Evolutionary conservation across 371 early-diverging fungal genomes (phyloP).

Genomic region (Syncephalastrum contaminatum): DNA sequence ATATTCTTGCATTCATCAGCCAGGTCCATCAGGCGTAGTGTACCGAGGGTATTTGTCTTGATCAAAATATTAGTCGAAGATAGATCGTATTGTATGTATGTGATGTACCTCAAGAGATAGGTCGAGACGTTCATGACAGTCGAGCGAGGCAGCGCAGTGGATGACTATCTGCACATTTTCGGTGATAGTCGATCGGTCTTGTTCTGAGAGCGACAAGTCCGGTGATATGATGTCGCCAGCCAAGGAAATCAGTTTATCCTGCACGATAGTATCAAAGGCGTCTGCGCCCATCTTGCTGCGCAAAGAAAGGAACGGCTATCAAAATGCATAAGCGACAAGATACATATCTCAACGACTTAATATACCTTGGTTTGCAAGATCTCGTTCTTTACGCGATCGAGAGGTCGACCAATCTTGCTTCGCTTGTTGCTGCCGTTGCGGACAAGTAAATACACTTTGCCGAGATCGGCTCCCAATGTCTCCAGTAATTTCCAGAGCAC

Average conservation of each 20-base stretch:
- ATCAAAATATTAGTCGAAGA: not conserved
- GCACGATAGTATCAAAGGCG: slow-evolving; percentile 40
- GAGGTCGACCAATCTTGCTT: slow-evolving; percentile 46
- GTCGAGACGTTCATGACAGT: slow-evolving; percentile 60
- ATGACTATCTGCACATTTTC: slow-evolving; percentile 53
- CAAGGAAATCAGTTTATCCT: slow-evolving; percentile 58
- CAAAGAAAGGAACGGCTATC: slow-evolving; percentile 39
- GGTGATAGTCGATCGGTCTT: slow-evolving; percentile 46
- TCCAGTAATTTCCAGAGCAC: slow-evolving; percentile 55
- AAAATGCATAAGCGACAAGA: not conserved
- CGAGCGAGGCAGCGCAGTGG: slow-evolving; percentile 66
- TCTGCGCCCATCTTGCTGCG: slow-evolving; percentile 33
- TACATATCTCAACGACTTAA: not conserved
- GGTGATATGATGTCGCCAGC: slow-evolving; percentile 60
- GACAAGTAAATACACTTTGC: slow-evolving; percentile 39
- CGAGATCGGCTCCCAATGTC: slow-evolving; percentile 31
- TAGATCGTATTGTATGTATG: not conserved
- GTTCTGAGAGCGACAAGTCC: slow-evolving; percentile 50
- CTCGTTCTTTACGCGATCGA: slow-evolving; percentile 43
- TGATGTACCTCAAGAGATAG: slow-evolving; percentile 53
- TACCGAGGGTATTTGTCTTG: slow-evolving; percentile 61
- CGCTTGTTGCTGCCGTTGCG: slow-evolving; percentile 50
- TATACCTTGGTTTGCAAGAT: slow-evolving; percentile 43
- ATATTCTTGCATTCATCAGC: slow-evolving; percentile 54
- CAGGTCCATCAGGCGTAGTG: slow-evolving; percentile 59